These are phyloP conservation scores for Gnomoniopsis smithogilvyi DNA, from an alignment of 2,329 filamentous ascomycete genomes.

Conservation along the genomic window DNA sequence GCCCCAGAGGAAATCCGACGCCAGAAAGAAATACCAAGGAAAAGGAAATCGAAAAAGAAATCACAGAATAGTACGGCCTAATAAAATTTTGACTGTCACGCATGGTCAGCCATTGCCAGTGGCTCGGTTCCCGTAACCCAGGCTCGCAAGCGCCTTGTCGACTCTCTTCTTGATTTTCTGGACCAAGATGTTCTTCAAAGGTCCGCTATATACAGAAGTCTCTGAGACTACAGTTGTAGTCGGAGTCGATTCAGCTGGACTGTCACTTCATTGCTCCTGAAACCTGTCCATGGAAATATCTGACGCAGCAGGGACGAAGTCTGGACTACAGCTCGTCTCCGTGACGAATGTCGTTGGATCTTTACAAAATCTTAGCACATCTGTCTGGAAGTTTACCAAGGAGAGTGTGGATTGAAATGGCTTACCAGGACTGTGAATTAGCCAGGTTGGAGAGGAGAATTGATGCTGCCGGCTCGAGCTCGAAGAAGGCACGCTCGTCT, in stretches of 20 bases:
- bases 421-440: neutral
- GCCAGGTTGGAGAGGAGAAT: neutral
- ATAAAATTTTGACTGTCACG: neutral
- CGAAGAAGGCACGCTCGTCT: neutral
- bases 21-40: neutral
- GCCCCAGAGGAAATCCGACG: no score
- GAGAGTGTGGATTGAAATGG: neutral
- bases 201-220: neutral
- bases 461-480: neutral
- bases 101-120: neutral
- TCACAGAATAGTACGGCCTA: neutral
- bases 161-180: neutral
- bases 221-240: neutral
- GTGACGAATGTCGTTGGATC: neutral
- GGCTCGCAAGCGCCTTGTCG: neutral
- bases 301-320: neutral
- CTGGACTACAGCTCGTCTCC: neutral
- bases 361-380: neutral
- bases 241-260: neutral
- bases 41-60: neutral
- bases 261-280: neutral
- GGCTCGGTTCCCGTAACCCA: neutral
- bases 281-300: neutral
- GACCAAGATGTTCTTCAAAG: neutral
- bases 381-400: neutral